These are phyloP conservation scores for Cardamine occulta DNA, from an alignment of 345 rosid genomes.

Conservation along the genomic window DNA sequence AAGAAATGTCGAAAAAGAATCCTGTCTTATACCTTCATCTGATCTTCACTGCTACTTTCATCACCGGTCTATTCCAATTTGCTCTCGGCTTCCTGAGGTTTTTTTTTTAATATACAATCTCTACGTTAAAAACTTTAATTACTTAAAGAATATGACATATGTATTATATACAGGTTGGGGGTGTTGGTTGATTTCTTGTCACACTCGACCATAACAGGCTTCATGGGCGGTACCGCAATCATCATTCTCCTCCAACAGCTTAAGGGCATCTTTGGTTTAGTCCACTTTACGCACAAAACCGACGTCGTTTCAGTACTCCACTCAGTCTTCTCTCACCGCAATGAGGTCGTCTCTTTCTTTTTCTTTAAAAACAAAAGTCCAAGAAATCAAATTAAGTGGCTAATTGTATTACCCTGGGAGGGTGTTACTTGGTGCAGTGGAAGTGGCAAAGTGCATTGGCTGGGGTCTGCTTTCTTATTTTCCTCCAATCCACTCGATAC, in stretches of 20 bases:
- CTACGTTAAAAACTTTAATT: background rate
- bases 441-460: constrained; percentile 75
- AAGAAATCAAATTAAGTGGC: constrained; percentile 7
- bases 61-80: constrained; percentile 77
- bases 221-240: constrained; percentile 89
- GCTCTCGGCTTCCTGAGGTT: constrained; percentile 71
- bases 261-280: constrained; percentile 78
- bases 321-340: constrained; percentile 50
- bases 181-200: constrained; percentile 87
- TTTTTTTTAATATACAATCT: background rate
- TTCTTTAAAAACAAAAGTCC: background rate
- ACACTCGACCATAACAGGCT: constrained; percentile 89
- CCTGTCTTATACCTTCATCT: constrained; percentile 71
- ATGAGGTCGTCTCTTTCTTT: constrained; percentile 55
- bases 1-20: constrained; percentile 46
- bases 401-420: constrained; percentile 33
- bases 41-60: constrained; percentile 69
- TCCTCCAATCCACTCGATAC: constrained; percentile 69
- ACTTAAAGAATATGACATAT: background rate
- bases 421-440: constrained; percentile 59
- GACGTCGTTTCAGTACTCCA: constrained; percentile 72
- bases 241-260: constrained; percentile 80
- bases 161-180: constrained; percentile 56
- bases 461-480: constrained; percentile 63
- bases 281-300: constrained; percentile 66